Conservation (phyloP, 1,284 basidiomycete species). For the Pseudozyma pruni region DNA sequence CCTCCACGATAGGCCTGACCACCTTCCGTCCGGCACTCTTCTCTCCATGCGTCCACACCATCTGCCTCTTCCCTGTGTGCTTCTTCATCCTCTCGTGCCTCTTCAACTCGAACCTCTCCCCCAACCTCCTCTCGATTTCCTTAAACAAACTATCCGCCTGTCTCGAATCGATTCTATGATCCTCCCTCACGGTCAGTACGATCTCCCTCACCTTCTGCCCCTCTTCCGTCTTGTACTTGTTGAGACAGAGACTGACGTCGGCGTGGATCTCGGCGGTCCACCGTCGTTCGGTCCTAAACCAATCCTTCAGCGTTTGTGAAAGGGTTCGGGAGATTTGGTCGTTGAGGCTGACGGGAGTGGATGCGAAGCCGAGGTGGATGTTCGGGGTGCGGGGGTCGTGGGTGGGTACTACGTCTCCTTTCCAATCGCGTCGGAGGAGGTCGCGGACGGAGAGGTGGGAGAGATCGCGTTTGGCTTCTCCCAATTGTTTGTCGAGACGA, state of each 20-base stretch:
- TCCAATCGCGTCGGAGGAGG: constrained; percentile 68
- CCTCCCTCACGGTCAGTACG: constrained; percentile 44
- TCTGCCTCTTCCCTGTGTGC: constrained; percentile 35
- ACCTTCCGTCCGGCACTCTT: constrained; percentile 52
- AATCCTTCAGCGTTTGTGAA: constrained; percentile 45
- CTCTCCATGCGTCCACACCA: constrained; percentile 50
- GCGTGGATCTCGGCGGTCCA: constrained; percentile 60
- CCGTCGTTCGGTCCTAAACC: constrained; percentile 60
- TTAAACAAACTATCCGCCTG: constrained; percentile 55
- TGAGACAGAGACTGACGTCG: constrained; percentile 52
- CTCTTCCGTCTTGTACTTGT: constrained; percentile 44
- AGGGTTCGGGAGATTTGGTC: constrained; percentile 64
- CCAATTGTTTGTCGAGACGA: constrained; percentile 56
- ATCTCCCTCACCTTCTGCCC: constrained; percentile 51
- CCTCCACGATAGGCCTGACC: constrained; percentile 58
- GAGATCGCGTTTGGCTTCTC: constrained; percentile 62
- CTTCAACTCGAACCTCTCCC: constrained; percentile 18
- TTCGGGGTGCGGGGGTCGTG: constrained; percentile 51
- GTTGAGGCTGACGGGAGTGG: constrained; percentile 65
- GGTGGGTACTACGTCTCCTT: constrained; percentile 65
- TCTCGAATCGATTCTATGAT: constrained; percentile 35
- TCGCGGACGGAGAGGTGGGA: constrained; percentile 61
- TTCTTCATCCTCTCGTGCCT: constrained; percentile 17
- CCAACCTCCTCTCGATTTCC: constrained; percentile 30
- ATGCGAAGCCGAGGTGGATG: constrained; percentile 67